Evolutionary conservation across 2,329 filamentous ascomycete species (phyloP), one percentile per base, ranked within the genome.

Genomic region (Fusarium burgessii): DNA sequence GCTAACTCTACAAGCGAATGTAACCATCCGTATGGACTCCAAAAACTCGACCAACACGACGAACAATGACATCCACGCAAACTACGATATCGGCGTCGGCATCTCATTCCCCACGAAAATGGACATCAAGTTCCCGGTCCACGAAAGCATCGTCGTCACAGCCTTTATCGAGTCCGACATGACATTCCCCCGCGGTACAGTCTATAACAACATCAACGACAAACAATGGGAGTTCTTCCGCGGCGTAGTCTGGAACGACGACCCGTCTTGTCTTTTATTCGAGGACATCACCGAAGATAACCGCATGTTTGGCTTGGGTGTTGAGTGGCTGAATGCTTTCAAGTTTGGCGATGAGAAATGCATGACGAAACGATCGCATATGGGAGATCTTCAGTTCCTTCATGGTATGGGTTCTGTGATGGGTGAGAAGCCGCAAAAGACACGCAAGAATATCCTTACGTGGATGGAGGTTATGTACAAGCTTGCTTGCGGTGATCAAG

Each of bases 401-500:
- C 69, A 72, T 4, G 50, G 58, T 4, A 72, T 72, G 70, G 69
- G 52, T 0, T 68, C 70, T 2, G 29, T 46, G 6, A 12, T 62
- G 32, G 69, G 62, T 0, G 66, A 72, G 36, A 47, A 72, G 7
- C 65, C 70, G 0, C 27, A 70, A 11, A 63, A 63, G 23, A 72
- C 69, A 0, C 46, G 46, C 9, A 43, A 40, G 4, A 58, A 55
- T 14, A 56, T 66, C 2, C 32, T 72, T 6, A 42, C 36, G 0
- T 72, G 70, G 70, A 51, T 72, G 13, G 61, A 72, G 20, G 58
- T 67, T 10, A 72, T 72, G 70, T 72, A 70, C 1, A 72, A 72
- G 17, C 70, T 72, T 35, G 70, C 70, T 1, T 60, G 52, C 17
- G 69, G 66, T 0, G 41, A 63, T 4, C 64, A 67, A 17, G 62